Conservation (phyloP, 768 basidiomycete species). For the Rickenella mellea region DNA sequence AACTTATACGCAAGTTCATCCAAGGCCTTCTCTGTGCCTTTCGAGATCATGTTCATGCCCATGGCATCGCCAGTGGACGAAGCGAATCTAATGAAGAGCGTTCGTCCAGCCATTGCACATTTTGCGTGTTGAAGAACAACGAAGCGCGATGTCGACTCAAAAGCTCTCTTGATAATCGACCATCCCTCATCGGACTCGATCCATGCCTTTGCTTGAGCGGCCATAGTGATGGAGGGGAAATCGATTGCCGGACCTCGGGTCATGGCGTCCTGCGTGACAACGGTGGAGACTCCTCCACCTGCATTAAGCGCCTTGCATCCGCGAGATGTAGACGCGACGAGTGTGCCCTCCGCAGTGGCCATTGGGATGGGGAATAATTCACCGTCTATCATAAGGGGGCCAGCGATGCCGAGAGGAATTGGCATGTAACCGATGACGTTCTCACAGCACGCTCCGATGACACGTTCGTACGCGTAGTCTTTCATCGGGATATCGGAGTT, state of each 20-base stretch:
- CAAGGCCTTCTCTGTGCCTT: slow-evolving; percentile 93
- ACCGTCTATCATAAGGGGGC: slow-evolving; percentile 88
- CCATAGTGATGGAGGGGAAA: slow-evolving; percentile 73
- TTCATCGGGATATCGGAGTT: slow-evolving; percentile 70
- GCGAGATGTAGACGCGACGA: slow-evolving; percentile 94
- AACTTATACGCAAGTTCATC: slow-evolving; percentile 69
- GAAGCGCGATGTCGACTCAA: slow-evolving; percentile 92
- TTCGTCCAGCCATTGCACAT: slow-evolving; percentile 86
- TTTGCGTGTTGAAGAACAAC: slow-evolving; percentile 80
- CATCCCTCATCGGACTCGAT: slow-evolving; percentile 77
- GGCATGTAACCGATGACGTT: slow-evolving; percentile 98
- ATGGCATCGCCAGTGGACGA: slow-evolving; percentile 96
- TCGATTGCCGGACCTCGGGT: slow-evolving; percentile 96
- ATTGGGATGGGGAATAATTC: slow-evolving; percentile 84
- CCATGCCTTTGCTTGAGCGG: slow-evolving; percentile 83
- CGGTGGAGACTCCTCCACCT: slow-evolving; percentile 91
- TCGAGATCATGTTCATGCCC: slow-evolving; percentile 99
- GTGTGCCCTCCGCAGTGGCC: slow-evolving; percentile 98
- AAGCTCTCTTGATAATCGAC: slow-evolving; percentile 65
- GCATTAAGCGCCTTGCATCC: slow-evolving; percentile 98
- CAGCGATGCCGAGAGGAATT: slow-evolving; percentile 91
- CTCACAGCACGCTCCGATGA: slow-evolving; percentile 96
- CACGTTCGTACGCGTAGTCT: slow-evolving; percentile 87
- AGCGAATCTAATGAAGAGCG: slow-evolving; percentile 86
- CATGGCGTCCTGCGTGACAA: slow-evolving; percentile 92